Conservation (phyloP, 768 basidiomycete species). For the Rhizopogon vinicolor region DNA sequence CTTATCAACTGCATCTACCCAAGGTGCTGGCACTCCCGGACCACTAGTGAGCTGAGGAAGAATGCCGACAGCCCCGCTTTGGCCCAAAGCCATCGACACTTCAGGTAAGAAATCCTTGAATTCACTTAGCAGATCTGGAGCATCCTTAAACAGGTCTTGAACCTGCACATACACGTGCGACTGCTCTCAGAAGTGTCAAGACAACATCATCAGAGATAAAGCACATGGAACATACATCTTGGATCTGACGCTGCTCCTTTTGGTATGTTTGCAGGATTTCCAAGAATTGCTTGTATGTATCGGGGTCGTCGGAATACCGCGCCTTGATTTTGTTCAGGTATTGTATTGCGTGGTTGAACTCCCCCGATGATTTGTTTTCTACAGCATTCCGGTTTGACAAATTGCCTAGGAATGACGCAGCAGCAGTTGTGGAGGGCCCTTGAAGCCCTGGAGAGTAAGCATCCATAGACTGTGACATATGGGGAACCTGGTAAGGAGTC, state of each 20-base stretch:
- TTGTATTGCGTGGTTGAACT: conserved; percentile 93
- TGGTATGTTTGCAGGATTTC: conserved; percentile 87
- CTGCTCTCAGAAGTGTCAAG: conserved; percentile 24
- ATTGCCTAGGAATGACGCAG: conserved; percentile 62
- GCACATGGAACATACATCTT: conserved; percentile 51
- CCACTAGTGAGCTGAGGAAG: conserved; percentile 43
- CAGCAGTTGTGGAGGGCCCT: conserved; percentile 47
- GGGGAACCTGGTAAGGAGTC: conserved; percentile 43
- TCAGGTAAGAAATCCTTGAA: conserved; percentile 83
- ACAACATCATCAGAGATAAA: conserved; percentile 6
- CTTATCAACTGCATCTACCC: conserved; percentile 38
- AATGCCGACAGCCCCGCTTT: conserved; percentile 40
- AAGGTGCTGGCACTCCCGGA: conserved; percentile 29
- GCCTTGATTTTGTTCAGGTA: conserved; percentile 99
- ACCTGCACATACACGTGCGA: conserved; percentile 81
- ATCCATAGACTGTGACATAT: conserved; percentile 26
- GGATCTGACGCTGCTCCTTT: conserved; percentile 71
- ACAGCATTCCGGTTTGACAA: conserved; percentile 45
- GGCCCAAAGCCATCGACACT: conserved; percentile 39
- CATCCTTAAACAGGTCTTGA: conserved; percentile 74
- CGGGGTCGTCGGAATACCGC: conserved; percentile 83
- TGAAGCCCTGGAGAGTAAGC: conserved; percentile 44
- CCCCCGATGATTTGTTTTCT: conserved; percentile 51
- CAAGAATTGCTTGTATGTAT: conserved; percentile 87
- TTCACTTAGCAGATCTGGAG: conserved; percentile 72